Evolutionary conservation across 2,329 filamentous ascomycete genomes (phyloP), one percentile per base, ranked within the genome.

Genomic region (Fusarium nisikadoi): DNA sequence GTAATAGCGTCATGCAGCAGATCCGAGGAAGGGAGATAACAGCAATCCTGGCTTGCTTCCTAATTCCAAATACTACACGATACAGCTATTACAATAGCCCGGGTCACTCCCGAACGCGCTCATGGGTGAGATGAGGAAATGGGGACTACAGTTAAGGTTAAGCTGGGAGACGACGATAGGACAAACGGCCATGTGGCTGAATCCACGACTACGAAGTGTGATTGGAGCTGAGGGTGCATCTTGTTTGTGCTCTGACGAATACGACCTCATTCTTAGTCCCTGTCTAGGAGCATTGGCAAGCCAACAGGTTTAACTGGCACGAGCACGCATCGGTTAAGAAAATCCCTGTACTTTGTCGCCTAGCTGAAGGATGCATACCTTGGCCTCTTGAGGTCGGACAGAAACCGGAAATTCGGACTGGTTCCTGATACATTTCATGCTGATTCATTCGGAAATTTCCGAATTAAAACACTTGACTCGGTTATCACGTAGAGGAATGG

Each of bases 341-440:
- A 49, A 10, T 8, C 46, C n/a, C 8, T 23, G 46, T 9, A 6
- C 14, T 7, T 5, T 13, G 2, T 7, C 20, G 10, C 9, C 20
- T 49, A 23, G 0, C 19, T 23, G 16, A 5, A 19, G 46, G 46
- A 19, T 33, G 29, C 14, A 4, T 2, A 6, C 12, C 46, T 49
- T 33, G n/a, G n/a, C 29, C 6, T 8, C 8, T 6, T 23, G 20
- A 23, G 14, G 0, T 13, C 20, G 29, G 46, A 6, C 27, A 49
- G 6, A 23, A n/a, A 2, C 10, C 46, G 46, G 46, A 35, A 35
- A 50, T 8, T 35, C n/a, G 29, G 29, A 23, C 6, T 35, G 16
- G n/a, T 19, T 13, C 5, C 10, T 6, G 27, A n/a, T 2, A 16
- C 3, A 12, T 19, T 7, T 0, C 8, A 3, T 13, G 6, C 19